Evolutionary conservation across 805 yeast species (phyloP).

Genomic region (Lipomyces starkeyi): DNA sequence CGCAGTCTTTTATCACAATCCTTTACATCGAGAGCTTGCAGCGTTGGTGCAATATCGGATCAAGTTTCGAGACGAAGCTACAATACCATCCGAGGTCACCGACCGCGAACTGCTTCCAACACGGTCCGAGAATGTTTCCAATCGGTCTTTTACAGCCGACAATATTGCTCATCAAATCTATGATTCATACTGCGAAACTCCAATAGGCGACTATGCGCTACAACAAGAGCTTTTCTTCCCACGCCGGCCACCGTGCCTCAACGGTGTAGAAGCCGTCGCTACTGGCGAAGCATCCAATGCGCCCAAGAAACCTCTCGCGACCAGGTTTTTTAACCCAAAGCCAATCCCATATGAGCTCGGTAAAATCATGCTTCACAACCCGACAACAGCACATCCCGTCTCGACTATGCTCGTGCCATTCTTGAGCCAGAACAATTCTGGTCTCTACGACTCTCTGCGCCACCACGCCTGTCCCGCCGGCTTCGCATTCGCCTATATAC

Average conservation of each 20-base stretch:
- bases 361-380: background rate
- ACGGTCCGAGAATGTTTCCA: background rate
- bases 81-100: too few relatives aligned
- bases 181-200: background rate
- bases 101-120: background rate
- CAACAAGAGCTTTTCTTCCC: background rate
- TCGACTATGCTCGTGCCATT: background rate
- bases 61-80: background rate
- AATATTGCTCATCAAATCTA: background rate
- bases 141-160: background rate
- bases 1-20: conserved; percentile 1
- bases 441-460: background rate
- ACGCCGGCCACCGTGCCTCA: background rate
- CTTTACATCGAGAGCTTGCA: background rate
- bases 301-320: background rate
- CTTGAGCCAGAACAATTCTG: background rate
- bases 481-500: background rate
- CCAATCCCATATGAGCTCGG: background rate
- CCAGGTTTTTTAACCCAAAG: background rate
- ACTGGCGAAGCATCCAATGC: background rate
- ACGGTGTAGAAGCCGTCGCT: too few relatives aligned
- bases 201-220: background rate
- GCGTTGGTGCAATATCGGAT: background rate
- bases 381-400: background rate
- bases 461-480: background rate